Evolutionary conservation across 2,329 filamentous ascomycete genomes (phyloP), one percentile per base, ranked within the genome.

Genomic region (Dothistroma pini): DNA sequence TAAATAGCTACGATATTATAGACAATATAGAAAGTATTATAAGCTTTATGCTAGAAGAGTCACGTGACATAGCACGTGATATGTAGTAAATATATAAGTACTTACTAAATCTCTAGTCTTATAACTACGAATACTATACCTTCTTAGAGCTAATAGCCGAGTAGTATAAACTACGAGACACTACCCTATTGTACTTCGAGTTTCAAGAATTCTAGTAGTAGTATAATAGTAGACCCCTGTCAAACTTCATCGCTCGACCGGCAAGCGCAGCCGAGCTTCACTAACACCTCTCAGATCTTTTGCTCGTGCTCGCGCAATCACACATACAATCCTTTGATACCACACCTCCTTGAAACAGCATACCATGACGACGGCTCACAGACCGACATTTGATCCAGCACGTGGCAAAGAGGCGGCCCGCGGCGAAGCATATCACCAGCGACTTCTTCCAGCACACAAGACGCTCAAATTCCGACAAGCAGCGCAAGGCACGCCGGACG

Each of bases 301-400:
- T 51, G 19, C 49, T 51, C 49, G 14, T 51, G 22, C 21, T 29
- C 49, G 14, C 16, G 9, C 21, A 29, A 21, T 51, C 10, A 29
- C 29, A 25, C 9, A 2, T 12, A 50, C 44, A 8, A 35, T n/a
- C n/a, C 19, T 16, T 25, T n/a, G 16, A 19, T 49, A 61, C 44
- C 22, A 38, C 58, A 44, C n/a, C 25, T 47, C 52, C 58, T 35
- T 9, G 29, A 41, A 31, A 21, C 64, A 41, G 10, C 21, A 29
- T 60, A 77, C 65, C 14, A 82, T 82, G 80, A 77, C 75, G 41
- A 79, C 77, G 78, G 86, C 86, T 60, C 86, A 88, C 75, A 89
- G 95, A 79, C 95, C 95, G 59, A 99, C 95, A 0, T 99, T 99
- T 74, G 95, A 99, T 76, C 95, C 95, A 67, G 93, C 93, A 48